These are phyloP conservation scores for Jatropha multifida DNA, from an alignment of 441 rosid genomes.

Conservation along the genomic window DNA sequence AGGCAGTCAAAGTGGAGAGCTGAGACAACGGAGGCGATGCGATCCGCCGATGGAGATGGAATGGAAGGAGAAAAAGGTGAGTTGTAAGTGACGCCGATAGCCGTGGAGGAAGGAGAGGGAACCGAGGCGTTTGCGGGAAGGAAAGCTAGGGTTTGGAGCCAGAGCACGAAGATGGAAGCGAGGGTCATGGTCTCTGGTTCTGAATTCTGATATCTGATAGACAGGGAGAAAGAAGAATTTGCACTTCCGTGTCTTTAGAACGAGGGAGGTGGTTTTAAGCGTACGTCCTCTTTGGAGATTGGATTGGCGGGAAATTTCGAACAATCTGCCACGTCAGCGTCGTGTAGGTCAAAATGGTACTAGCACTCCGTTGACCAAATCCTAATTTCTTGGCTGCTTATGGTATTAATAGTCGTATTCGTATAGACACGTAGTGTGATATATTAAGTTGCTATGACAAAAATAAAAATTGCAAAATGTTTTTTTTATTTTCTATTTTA, in stretches of 20 bases:
- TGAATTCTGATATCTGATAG: too few species aligned
- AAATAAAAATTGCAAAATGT: too few species aligned
- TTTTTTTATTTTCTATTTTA: too few species aligned
- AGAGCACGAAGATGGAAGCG: not conserved
- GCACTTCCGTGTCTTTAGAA: not conserved
- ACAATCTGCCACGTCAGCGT: not conserved
- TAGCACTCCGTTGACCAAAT: too few species aligned
- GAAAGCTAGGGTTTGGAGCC: slow-evolving; percentile 24
- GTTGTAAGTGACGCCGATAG: slow-evolving; percentile 28
- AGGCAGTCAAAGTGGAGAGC: slow-evolving; percentile 48
- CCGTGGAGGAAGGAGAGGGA: slow-evolving; percentile 20
- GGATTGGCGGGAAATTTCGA: slow-evolving; percentile 13
- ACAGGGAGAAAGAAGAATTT: too few species aligned
- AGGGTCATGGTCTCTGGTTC: not conserved
- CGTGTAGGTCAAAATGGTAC: too few species aligned
- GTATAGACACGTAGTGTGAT: too few species aligned
- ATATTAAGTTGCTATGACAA: too few species aligned
- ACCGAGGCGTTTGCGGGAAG: slow-evolving; percentile 3
- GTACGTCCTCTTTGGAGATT: not conserved
- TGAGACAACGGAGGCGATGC: slow-evolving; percentile 34
- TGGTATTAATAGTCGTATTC: too few species aligned
- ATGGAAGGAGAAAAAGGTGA: slow-evolving; percentile 15
- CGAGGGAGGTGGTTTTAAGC: not conserved
- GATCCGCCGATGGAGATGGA: slow-evolving; percentile 34
- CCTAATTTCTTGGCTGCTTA: too few species aligned